Evolutionary conservation across 768 basidiomycete genomes (phyloP), one percentile per base, ranked within the genome.

Genomic region (Porphyrellus cyaneotinctus): DNA sequence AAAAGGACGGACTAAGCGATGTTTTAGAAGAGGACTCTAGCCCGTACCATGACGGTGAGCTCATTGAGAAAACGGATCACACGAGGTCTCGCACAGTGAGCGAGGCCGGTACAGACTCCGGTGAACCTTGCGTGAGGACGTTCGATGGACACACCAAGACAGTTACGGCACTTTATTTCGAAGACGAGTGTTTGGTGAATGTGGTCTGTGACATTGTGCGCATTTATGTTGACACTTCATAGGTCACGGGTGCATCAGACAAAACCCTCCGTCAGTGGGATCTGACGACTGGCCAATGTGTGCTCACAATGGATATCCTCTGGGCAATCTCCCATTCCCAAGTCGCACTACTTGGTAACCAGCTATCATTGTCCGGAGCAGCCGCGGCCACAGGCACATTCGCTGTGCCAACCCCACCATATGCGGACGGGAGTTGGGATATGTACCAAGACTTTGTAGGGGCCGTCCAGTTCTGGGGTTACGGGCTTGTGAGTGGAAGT

Each of bases 181-280:
- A 99, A 70, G 93, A 94, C 56, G 85, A 90, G 45, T 95, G 90
- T 62, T 70, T 99, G 72, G 95, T 94, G 70, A 63, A 82, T 74
- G 9, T 23, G 52, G 17, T 46, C 31, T 30, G 20, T 47, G 26
- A 47, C 23, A 14, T 22, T 58, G 20, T 50, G 12, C 14, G 17
- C 15, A 26, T 35, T 53, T 9, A 48, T 61, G 47, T 64, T 67
- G 30, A 63, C 44, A 49, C 54, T 47, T n/a, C 47, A 53, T 51
- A 95, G 94, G 91, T 98, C 13, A 97, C 95, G 9, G 97, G 97
- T 31, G 95, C 97, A 6, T 93, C 91, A 4, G 97, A 99, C 74
- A 97, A 97, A 72, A 99, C 97, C 0, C 79, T 99, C 49, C 90
- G 97, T 3, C 95, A 98, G 67, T 99, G 97, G 97, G 97, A 98